Evolutionary conservation across 306 rosid species (phyloP).

Genomic region (Inga leiocalycina): DNA sequence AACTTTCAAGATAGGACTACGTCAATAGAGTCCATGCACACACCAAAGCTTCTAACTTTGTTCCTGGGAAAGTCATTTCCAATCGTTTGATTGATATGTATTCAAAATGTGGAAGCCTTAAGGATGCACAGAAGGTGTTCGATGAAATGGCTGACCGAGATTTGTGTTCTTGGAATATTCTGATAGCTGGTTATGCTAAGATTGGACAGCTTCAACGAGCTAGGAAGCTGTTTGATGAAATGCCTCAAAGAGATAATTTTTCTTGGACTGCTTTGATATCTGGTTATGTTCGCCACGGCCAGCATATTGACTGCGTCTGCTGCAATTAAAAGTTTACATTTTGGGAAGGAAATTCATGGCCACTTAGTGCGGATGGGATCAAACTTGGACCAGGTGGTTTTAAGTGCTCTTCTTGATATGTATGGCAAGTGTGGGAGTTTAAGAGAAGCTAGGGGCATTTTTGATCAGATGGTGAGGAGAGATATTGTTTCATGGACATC

Average conservation of each 20-base stretch:
- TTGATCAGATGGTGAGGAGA: slow-evolving; percentile 49
- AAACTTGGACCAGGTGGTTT: slow-evolving; percentile 62
- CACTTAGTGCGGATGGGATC: slow-evolving; percentile 50
- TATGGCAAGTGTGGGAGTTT: slow-evolving; percentile 74
- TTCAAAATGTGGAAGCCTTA: slow-evolving; percentile 57
- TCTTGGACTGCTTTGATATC: slow-evolving; percentile 69
- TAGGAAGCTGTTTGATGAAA: slow-evolving; percentile 62
- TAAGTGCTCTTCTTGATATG: slow-evolving; percentile 67
- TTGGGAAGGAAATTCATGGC: slow-evolving; percentile 83
- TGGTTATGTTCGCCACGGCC: slow-evolving; percentile 47
- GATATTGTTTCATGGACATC: slow-evolving; percentile 74
- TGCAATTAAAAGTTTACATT: slow-evolving; percentile 45
- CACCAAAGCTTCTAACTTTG: slow-evolving; percentile 52
- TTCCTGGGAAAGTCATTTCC: slow-evolving; percentile 49
- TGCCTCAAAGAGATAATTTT: slow-evolving; percentile 65
- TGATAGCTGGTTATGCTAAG: slow-evolving; percentile 65
- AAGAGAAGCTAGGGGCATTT: slow-evolving; percentile 60
- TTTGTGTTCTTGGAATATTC: slow-evolving; percentile 77
- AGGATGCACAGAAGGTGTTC: slow-evolving; percentile 55
- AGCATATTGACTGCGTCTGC: slow-evolving; percentile 64
- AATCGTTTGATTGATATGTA: slow-evolving; percentile 58
- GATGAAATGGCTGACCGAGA: slow-evolving; percentile 59
- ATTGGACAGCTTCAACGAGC: slow-evolving; percentile 51
- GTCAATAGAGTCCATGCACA: slow-evolving; percentile 48
- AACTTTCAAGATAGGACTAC: no score